Conservation (phyloP, 495 filamentous ascomycete genomes). For the Xylaria longipes region DNA sequence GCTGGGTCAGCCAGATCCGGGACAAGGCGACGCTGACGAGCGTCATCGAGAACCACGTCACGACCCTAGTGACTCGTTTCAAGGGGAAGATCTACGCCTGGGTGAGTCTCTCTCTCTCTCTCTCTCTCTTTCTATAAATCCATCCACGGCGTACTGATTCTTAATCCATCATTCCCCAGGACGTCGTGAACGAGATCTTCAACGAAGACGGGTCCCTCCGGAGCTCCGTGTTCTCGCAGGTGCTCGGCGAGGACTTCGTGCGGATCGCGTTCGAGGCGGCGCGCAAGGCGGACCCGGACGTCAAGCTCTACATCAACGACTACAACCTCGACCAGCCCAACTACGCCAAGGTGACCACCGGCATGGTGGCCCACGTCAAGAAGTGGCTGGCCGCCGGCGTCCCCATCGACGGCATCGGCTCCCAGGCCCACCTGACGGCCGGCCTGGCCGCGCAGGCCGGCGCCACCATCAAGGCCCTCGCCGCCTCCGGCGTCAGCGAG, state of each 20-base stretch:
- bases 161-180: conserved; percentile 40
- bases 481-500: conserved; percentile 58
- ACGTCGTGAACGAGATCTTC: conserved; percentile 74
- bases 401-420: conserved; percentile 77
- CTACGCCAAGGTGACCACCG: conserved; percentile 60
- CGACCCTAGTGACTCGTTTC: conserved; percentile 61
- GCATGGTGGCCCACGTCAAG: conserved; percentile 69
- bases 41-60: conserved; percentile 66
- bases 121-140: neutral
- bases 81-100: conserved; percentile 68
- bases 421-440: conserved; percentile 66
- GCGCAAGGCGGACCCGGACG: conserved; percentile 61
- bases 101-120: conserved; percentile 40
- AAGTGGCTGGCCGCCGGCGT: conserved; percentile 69
- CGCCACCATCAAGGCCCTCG: conserved; percentile 64
- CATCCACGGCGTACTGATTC: neutral
- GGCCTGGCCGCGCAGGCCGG: conserved; percentile 52
- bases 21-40: conserved; percentile 57
- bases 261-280: conserved; percentile 68
- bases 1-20: conserved; percentile 62
- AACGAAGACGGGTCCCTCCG: conserved; percentile 66
- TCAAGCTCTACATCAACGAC: conserved; percentile 73
- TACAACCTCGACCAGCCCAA: conserved; percentile 63
- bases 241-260: conserved; percentile 64
- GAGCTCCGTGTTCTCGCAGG: conserved; percentile 62